Base-by-base conservation (phyloP, 1,284 basidiomycete species). In the Puccinia polysora region DNA sequence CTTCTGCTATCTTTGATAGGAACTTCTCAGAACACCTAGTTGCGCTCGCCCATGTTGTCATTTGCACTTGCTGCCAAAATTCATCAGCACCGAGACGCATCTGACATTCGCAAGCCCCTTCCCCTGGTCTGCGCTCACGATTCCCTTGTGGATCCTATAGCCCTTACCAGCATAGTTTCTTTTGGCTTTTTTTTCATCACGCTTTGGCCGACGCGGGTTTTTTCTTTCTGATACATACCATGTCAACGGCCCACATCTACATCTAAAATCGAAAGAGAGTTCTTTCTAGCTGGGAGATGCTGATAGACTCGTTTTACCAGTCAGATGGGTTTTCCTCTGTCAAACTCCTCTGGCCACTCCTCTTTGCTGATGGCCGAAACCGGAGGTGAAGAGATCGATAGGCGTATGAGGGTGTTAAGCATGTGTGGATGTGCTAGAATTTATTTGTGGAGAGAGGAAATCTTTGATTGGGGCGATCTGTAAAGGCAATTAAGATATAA, bases 401-500 rank as follows among this genome's bases (percentile, higher is more conserved):
- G 58, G 36, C 36, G 4, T 38, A 14, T n/a, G 38, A 60, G 20
- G 58, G 32, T 18, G 53, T 56, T 56, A 30, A n/a, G 23, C 58
- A 60, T 60, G 58, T 56, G 53, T 56, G 36, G 34, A 60, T 60
- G 58, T 60, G 58, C 58, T 43, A 60, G 40, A 43, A 60, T 60
- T 40, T 43, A 36, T 38, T 60, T 60, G 58, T 60, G 58, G 34
- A 60, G 20, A 60, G 38, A 40, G 58, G 36, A 10, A 63, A 63
- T 63, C 60, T 49, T 63, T 63, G 43, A 63, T 63, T 63, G 60
- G 47, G 47, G 60, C 60, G 60, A 63, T 49, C 60, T 63, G 28
- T 49, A 63, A n/a, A 30, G 32, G 60, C 28, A 49, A 25, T 38
- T 45, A 49, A 43, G 58, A 63, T 63, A 63, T 63, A 63, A 63